phyloP scores from a whole-genome alignment of 169 alveolate genomes.

The Eimeria tenella region DNA sequence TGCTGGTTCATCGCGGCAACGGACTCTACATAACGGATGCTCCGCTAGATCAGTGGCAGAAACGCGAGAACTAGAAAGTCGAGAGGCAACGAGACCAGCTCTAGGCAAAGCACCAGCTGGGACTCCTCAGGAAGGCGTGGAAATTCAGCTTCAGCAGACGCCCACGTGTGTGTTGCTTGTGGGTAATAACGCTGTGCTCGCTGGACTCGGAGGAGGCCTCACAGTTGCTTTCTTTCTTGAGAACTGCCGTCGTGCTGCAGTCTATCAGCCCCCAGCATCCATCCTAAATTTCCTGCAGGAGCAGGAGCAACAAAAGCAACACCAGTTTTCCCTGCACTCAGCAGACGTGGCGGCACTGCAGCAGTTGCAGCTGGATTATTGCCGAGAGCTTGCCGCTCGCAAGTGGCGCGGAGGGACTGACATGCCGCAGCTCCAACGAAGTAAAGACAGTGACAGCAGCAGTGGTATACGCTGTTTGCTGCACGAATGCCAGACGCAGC shows the following conservation, averaged over 20 bases:
- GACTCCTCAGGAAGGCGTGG: background rate
- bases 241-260: conserved; percentile 35
- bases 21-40: background rate
- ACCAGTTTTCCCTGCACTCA: background rate
- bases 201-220: conserved; percentile 41
- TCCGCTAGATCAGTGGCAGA: background rate
- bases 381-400: conserved; percentile 26
- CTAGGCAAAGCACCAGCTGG: background rate
- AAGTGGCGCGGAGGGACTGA: conserved; percentile 37
- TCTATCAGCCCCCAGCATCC: conserved; percentile 24
- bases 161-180: conserved; percentile 43
- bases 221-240: conserved; percentile 38
- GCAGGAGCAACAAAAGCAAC: conserved; percentile 1
- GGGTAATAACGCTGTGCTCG: conserved; percentile 55
- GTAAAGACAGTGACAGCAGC: background rate
- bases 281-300: conserved; percentile 37
- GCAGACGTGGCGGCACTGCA: conserved; percentile 5
- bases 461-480: background rate
- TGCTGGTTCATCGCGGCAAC: background rate
- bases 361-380: conserved; percentile 33
- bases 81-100: background rate
- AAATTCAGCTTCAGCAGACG: background rate
- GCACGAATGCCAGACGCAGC: conserved; percentile 13
- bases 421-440: conserved; percentile 6
- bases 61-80: background rate